These are phyloP conservation scores for Aureobasidium pullulans DNA, from an alignment of 2,329 filamentous ascomycete genomes.

Conservation along the genomic window DNA sequence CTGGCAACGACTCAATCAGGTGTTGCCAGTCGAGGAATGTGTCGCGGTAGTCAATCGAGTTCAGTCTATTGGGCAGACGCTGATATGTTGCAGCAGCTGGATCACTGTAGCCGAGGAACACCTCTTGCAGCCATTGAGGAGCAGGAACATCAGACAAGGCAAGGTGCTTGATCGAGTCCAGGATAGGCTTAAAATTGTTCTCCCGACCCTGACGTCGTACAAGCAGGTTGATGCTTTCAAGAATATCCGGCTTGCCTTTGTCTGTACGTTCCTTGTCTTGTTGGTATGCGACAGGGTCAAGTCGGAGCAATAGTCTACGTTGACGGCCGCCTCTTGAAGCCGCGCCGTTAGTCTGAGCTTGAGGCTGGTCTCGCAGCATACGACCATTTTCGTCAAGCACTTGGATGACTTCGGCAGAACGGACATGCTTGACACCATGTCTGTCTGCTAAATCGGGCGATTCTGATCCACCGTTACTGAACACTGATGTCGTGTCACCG, in stretches of 20 bases:
- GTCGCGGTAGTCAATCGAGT: slow-evolving; percentile 80
- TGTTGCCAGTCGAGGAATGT: slow-evolving; percentile 96
- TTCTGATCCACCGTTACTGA: slow-evolving; percentile 48
- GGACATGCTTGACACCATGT: slow-evolving; percentile 58
- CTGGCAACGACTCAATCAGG: slow-evolving; percentile 80
- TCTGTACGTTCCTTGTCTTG: slow-evolving; percentile 61
- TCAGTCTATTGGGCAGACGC: slow-evolving; percentile 67
- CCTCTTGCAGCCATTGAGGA: slow-evolving; percentile 88
- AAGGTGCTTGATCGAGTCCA: slow-evolving; percentile 84
- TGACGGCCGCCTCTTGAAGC: slow-evolving; percentile 46
- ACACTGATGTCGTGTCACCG: slow-evolving; percentile 40
- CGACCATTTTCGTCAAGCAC: slow-evolving; percentile 79
- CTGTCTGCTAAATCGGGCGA: slow-evolving; percentile 42
- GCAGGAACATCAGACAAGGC: slow-evolving; percentile 78
- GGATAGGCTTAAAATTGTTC: slow-evolving; percentile 93
- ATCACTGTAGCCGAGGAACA: slow-evolving; percentile 96
- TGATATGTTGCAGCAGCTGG: slow-evolving; percentile 82
- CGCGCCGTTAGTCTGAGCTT: slow-evolving; percentile 56
- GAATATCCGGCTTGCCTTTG: slow-evolving; percentile 67
- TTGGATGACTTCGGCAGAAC: slow-evolving; percentile 79
- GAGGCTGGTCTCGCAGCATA: slow-evolving; percentile 48
- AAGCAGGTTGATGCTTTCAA: slow-evolving; percentile 77
- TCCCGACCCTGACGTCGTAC: slow-evolving; percentile 77
- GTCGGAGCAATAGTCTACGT: slow-evolving; percentile 67
- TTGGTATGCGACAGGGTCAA: slow-evolving; percentile 73